phyloP scores from a whole-genome alignment of 2,329 filamentous ascomycete species.

The Penicillium vulpinum region DNA sequence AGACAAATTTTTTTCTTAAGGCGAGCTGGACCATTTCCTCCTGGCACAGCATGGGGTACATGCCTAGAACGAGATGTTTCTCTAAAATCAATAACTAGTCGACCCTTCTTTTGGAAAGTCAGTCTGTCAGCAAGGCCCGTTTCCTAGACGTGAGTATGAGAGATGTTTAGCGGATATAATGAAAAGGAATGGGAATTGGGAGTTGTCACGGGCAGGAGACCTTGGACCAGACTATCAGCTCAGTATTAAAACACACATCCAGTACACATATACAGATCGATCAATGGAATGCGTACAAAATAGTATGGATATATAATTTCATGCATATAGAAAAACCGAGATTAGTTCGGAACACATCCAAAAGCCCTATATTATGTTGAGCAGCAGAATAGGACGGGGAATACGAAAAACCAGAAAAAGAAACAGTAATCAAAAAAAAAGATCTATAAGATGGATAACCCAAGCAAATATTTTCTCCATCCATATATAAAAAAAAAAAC shows the following conservation, averaged over 20 bases:
- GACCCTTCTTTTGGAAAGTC: no score
- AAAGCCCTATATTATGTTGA: not conserved
- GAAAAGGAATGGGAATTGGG: not conserved
- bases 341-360: constrained; percentile 15
- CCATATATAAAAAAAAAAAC: constrained; percentile 10
- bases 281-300: not conserved
- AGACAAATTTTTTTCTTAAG: no score
- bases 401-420: constrained; percentile 11
- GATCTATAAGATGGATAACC: constrained; percentile 7
- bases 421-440: constrained; percentile 2
- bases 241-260: not conserved
- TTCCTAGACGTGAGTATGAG: no score
- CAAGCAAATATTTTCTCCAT: constrained; percentile 10
- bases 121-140: no score
- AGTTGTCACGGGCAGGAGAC: no score
- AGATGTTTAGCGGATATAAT: no score
- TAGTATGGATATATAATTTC: not conserved
- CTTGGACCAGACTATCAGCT: not conserved
- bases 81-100: no score
- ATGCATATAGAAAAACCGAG: constrained; percentile 13
- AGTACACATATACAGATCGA: not conserved
- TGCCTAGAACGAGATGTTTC: no score
- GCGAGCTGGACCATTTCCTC: no score
- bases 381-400: not conserved
- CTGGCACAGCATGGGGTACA: no score